These are phyloP conservation scores for Russula dissimulans DNA, from an alignment of 768 basidiomycete genomes.

Conservation along the genomic window DNA sequence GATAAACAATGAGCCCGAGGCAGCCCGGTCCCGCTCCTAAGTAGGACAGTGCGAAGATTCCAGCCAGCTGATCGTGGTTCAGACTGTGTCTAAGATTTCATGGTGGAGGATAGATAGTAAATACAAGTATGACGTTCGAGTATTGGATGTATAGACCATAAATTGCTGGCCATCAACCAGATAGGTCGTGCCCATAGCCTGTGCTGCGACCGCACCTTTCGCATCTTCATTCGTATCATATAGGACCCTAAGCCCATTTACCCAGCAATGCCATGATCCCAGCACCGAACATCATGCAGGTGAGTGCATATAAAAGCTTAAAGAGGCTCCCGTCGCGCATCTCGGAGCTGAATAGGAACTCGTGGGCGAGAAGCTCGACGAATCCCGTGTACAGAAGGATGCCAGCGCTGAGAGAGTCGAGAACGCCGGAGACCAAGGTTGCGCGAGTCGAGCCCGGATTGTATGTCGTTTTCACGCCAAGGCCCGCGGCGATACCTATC, in stretches of 20 bases:
- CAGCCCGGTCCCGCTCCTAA: too few species aligned
- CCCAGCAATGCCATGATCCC: conserved; percentile 90
- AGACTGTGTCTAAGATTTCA: too few species aligned
- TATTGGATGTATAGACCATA: too few species aligned
- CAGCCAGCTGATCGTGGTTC: too few species aligned
- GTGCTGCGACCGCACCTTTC: too few species aligned
- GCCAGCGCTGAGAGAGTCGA: conserved; percentile 81
- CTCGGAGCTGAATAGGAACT: conserved; percentile 84
- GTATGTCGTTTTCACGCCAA: conserved; percentile 68
- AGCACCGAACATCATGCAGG: conserved; percentile 74
- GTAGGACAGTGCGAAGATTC: too few species aligned
- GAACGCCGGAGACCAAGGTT: conserved; percentile 71
- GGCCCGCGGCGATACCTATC: conserved; percentile 77
- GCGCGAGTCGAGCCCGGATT: conserved; percentile 72
- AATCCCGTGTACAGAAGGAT: conserved; percentile 83
- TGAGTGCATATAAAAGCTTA: conserved; percentile 62
- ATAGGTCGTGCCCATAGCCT: too few species aligned
- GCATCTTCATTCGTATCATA: too few species aligned
- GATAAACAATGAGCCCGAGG: too few species aligned
- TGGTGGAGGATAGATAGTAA: too few species aligned
- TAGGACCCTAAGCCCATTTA: conserved; percentile 51
- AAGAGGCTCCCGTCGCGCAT: conserved; percentile 64
- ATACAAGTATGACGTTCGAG: too few species aligned
- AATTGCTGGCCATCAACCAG: too few species aligned
- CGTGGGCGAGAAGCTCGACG: conserved; percentile 89